Evolutionary conservation across 2,329 filamentous ascomycete genomes (phyloP), one percentile per base, ranked within the genome.

Genomic region (Hypomyces rosellus): DNA sequence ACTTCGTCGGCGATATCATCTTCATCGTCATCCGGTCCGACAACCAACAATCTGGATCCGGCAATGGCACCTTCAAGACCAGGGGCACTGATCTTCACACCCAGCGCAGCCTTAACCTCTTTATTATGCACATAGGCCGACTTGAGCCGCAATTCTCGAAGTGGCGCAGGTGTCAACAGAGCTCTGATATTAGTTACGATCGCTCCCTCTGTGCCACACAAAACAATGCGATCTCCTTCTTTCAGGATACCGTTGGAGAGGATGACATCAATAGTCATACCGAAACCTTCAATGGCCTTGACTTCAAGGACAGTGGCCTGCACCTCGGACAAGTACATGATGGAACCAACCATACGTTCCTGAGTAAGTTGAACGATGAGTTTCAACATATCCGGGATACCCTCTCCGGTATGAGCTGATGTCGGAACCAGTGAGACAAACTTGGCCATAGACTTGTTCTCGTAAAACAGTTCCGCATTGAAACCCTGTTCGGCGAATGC

Each of bases 41-140:
- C 90, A 25, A 99, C 91, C 61, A 99, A 82, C 61, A 99, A 77
- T 59, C 95, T 85, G 16, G 95, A 99, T 66, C 93, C 93, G 54
- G 93, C 93, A 69, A 99, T 97, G 59, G 95, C 93, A 55, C 89
- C 86, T 69, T 99, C 93, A 18, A 99, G 86, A 56, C 91, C 90
- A 60, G 96, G 95, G 41, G 92, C 93, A 56, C 90, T 90, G 65
- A 99, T 97, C 81, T 99, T 99, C 69, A 99, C 89, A 86, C 93
- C 93, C 64, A 99, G 81, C 8, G 93, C 90, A 16, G 95, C 93
- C 78, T 96, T 99, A 74, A 96, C 91, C 69, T 96, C 90, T 76
- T 99, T 97, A 76, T 99, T 96, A 76, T 99, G 95, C 30, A 99
- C 92, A 63, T 99, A 99, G 55, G 85, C 81, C 3, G 91, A 96